Evolutionary conservation across 805 yeast genomes (phyloP).

Genomic region (Myxozyma melibiosi): DNA sequence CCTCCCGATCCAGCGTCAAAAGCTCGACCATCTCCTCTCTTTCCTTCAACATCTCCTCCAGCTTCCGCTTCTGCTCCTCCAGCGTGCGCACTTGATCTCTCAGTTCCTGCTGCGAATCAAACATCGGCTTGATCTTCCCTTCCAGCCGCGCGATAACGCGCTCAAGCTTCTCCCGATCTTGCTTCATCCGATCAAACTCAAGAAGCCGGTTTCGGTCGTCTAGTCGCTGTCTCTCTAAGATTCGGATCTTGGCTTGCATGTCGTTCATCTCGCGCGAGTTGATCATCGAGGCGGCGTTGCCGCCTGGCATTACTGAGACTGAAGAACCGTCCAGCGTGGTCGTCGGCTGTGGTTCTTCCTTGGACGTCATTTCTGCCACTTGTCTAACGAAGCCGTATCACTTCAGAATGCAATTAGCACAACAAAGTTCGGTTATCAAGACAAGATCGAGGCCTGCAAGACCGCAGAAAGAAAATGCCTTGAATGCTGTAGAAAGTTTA

Average conservation of each 20-base stretch:
- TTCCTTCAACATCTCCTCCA: conserved; percentile 30
- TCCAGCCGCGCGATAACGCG: conserved; percentile 39
- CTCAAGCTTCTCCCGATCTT: conserved; percentile 34
- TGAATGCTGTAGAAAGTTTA: too few relatives aligned
- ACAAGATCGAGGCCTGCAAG: too few relatives aligned
- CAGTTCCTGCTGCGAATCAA: conserved; percentile 37
- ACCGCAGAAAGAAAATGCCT: too few relatives aligned
- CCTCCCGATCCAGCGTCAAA: conserved; percentile 42
- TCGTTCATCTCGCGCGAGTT: conserved; percentile 4
- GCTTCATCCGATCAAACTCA: conserved; percentile 27
- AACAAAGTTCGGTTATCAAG: too few relatives aligned
- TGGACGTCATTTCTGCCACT: neutral
- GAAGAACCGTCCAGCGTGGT: conserved; percentile 1
- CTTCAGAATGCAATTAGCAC: too few relatives aligned
- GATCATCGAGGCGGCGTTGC: neutral
- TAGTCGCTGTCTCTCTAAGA: conserved; percentile 33
- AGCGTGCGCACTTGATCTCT: conserved; percentile 29
- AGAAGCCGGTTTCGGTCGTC: conserved; percentile 36
- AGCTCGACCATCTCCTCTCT: conserved; percentile 40
- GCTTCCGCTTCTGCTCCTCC: conserved; percentile 30
- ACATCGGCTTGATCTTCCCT: conserved; percentile 39
- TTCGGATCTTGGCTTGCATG: conserved; percentile 22
- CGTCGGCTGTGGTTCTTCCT: neutral
- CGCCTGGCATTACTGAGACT: neutral
- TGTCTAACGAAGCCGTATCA: too few relatives aligned